These are phyloP conservation scores for Diaporthe nobilis DNA, from an alignment of 2,329 filamentous ascomycete species.

Conservation along the genomic window DNA sequence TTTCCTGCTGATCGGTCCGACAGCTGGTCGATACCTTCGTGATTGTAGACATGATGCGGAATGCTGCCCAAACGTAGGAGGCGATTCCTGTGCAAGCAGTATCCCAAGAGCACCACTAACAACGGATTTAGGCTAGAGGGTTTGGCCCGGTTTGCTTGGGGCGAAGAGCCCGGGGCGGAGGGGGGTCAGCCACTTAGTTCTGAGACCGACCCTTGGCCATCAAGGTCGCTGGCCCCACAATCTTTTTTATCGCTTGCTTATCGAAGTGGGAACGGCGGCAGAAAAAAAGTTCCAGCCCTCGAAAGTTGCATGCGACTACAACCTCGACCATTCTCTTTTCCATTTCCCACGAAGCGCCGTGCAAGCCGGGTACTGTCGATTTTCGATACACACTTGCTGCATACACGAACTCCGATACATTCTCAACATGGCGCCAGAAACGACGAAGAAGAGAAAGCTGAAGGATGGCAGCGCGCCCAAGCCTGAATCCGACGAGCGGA, in stretches of 20 bases:
- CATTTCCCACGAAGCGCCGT: slow-evolving; percentile 16
- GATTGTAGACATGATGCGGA: background rate
- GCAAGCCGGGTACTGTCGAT: background rate
- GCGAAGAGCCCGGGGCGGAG: too few species aligned
- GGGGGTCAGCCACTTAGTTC: background rate
- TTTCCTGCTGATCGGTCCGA: too few species aligned
- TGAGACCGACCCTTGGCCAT: background rate
- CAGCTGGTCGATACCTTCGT: too few species aligned
- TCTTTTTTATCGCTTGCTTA: slow-evolving; percentile 29
- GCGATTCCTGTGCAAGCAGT: background rate
- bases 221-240: slow-evolving; percentile 29
- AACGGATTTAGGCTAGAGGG: background rate
- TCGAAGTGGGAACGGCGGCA: slow-evolving; percentile 37
- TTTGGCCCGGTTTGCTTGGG: background rate
- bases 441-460: slow-evolving; percentile 55
- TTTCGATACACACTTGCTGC: background rate
- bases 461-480: slow-evolving; percentile 49
- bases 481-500: slow-evolving; percentile 39
- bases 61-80: background rate
- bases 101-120: background rate
- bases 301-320: background rate
- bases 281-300: slow-evolving; percentile 41
- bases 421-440: slow-evolving; percentile 49
- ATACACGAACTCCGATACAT: slow-evolving; percentile 18
- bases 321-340: background rate